A percentile compares a stretch with the other conserved stretches of the same genome.
Evolutionary conservation across 495 filamentous ascomycete species (phyloP).

Genomic region (Aspergillus nanangensis): DNA sequence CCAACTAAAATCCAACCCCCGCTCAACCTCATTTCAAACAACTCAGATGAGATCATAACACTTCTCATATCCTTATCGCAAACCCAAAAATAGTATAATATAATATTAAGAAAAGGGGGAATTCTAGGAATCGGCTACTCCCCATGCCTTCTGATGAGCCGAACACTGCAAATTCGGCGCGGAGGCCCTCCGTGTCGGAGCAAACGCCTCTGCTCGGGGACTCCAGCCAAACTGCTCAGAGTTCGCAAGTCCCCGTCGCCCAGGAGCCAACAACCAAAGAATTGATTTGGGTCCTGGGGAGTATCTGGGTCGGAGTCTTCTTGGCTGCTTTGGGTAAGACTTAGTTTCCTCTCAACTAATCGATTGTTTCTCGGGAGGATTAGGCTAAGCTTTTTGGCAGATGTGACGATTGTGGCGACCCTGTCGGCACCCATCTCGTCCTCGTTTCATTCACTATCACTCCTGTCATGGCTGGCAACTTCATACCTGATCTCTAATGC

Average conservation of each 20-base stretch:
- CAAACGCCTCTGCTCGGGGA: constrained; percentile 37
- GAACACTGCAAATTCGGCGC: background rate
- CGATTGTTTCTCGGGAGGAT: no score
- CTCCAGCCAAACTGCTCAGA: constrained; percentile 9
- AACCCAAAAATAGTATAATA: no score
- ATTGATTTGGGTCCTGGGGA: constrained; percentile 38
- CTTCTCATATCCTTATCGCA: no score
- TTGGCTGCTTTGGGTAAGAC: constrained; percentile 64
- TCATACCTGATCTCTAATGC: constrained; percentile 90
- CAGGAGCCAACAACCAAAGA: constrained; percentile 39
- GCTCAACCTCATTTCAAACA: no score
- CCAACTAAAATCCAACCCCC: no score
- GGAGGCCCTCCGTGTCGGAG: constrained; percentile 24
- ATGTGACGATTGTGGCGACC: constrained; percentile 82
- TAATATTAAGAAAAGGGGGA: no score
- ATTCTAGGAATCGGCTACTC: no score
- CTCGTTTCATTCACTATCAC: constrained; percentile 76
- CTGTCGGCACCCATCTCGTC: constrained; percentile 80
- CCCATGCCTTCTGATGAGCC: background rate
- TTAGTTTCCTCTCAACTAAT: no score
- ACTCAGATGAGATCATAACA: no score
- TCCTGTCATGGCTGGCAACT: constrained; percentile 87
- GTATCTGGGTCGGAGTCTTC: constrained; percentile 75
- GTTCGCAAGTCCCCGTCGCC: constrained; percentile 19
- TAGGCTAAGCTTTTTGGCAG: no score